Percentiles rank a stretch among this genome's conserved stretches.
These are phyloP conservation scores for Camellia japonica DNA, from an alignment of 148 eudicot species.

Conservation along the genomic window DNA sequence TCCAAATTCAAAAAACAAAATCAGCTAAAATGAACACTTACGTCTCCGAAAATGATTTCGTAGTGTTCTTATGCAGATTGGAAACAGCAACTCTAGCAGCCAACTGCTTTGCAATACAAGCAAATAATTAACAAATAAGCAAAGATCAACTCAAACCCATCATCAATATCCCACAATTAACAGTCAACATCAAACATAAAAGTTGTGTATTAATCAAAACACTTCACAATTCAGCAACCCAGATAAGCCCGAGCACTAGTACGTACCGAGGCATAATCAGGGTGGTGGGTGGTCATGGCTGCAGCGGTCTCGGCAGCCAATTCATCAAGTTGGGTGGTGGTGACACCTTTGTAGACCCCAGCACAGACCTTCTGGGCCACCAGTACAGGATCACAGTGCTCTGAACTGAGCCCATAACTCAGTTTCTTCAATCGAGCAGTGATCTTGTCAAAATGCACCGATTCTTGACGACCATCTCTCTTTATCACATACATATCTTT, in stretches of 20 bases:
- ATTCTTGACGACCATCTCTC: constrained; percentile 19
- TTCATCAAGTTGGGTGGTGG: constrained; percentile 15
- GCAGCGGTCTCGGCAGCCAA: constrained; percentile 15
- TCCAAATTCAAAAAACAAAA: too few relatives aligned
- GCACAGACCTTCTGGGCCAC: constrained; percentile 22
- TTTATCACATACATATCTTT: constrained; percentile 6
- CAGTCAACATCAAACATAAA: too few relatives aligned
- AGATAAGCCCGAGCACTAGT: too few relatives aligned
- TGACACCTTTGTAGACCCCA: constrained; percentile 14
- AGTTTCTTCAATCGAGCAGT: constrained; percentile 21
- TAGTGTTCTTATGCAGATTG: too few relatives aligned
- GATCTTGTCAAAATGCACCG: constrained; percentile 11
- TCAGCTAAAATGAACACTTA: background rate
- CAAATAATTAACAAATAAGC: too few relatives aligned
- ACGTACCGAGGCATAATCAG: background rate
- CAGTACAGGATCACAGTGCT: constrained; percentile 16
- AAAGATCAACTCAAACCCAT: too few relatives aligned
- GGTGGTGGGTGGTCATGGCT: constrained; percentile 19
- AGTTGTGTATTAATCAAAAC: too few relatives aligned
- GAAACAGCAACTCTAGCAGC: too few relatives aligned
- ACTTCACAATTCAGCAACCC: too few relatives aligned
- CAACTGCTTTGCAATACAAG: too few relatives aligned
- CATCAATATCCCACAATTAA: too few relatives aligned
- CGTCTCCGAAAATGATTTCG: too few relatives aligned
- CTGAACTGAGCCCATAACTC: constrained; percentile 14